phyloP scores from a whole-genome alignment of 1,284 basidiomycete genomes.

The Ustilago curta region DNA sequence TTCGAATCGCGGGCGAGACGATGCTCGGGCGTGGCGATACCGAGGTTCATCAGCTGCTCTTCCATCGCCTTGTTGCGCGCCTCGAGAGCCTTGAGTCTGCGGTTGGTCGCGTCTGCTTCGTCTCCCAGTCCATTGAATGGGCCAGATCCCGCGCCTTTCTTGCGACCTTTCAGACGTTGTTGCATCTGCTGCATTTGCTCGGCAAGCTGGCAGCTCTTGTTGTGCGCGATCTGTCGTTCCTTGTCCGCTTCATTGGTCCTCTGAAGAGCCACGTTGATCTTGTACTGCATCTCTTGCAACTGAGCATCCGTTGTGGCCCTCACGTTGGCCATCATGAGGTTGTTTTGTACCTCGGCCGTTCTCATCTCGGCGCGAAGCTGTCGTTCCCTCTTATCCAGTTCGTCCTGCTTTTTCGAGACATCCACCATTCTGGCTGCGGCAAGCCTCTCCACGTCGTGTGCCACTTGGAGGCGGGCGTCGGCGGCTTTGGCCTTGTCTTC shows the following conservation, averaged over 20 bases:
- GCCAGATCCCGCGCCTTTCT: background rate
- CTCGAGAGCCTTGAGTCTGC: slow-evolving; percentile 25
- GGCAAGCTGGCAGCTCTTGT: slow-evolving; percentile 28
- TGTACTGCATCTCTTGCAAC: background rate
- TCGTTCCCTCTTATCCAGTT: background rate
- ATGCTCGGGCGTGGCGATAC: slow-evolving; percentile 10
- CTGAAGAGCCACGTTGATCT: slow-evolving; percentile 5
- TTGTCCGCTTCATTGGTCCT: slow-evolving; percentile 6
- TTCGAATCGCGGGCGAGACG: slow-evolving; percentile 8
- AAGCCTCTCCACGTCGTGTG: background rate
- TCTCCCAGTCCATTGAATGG: background rate
- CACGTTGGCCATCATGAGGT: slow-evolving; percentile 7
- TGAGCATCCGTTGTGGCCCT: background rate
- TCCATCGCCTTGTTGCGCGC: slow-evolving; percentile 7
- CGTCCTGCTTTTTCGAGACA: background rate
- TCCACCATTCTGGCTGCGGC: background rate
- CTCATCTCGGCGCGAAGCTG: background rate
- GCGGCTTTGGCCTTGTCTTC: background rate
- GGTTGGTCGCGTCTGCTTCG: background rate
- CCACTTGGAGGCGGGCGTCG: background rate
- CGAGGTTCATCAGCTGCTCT: slow-evolving; percentile 4
- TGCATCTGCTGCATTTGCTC: slow-evolving; percentile 22
- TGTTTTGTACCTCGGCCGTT: background rate
- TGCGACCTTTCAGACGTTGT: slow-evolving; percentile 4
- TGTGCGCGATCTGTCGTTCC: slow-evolving; percentile 12